Evolutionary conservation across 177 flowering plant genomes (phyloP).

Genomic region (Telopea speciosissima): DNA sequence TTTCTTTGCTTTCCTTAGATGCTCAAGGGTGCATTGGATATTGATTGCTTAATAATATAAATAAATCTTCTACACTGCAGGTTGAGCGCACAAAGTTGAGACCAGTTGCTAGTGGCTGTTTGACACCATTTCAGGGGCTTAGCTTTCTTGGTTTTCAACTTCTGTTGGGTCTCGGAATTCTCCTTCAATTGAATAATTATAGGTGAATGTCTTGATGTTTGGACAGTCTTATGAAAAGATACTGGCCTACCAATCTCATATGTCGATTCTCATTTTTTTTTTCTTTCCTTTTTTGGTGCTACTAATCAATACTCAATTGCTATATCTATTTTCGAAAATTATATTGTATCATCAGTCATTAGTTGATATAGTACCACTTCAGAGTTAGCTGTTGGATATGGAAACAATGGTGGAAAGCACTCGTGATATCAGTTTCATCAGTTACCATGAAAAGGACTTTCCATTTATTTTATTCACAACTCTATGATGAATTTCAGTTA

Average conservation of each 20-base stretch:
- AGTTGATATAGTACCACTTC: neutral
- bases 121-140: constrained; percentile 86
- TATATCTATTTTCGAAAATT: no score
- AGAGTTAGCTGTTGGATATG: neutral
- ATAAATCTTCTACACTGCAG: constrained; percentile 34
- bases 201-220: constrained; percentile 41
- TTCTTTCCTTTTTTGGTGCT: no score
- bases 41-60: constrained; percentile 5
- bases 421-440: neutral
- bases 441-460: neutral
- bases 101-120: constrained; percentile 86
- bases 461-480: neutral
- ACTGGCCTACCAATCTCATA: neutral
- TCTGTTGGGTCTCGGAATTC: constrained; percentile 89
- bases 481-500: neutral
- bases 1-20: no score
- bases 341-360: neutral
- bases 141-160: constrained; percentile 82
- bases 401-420: no score
- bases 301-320: no score
- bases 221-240: neutral
- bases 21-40: no score
- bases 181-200: constrained; percentile 78
- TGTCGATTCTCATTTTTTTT: no score
- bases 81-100: constrained; percentile 83